Evolutionary conservation across 2,329 filamentous ascomycete genomes (phyloP), one percentile per base, ranked within the genome.

Genomic region (Gaeumannomyces tritici): DNA sequence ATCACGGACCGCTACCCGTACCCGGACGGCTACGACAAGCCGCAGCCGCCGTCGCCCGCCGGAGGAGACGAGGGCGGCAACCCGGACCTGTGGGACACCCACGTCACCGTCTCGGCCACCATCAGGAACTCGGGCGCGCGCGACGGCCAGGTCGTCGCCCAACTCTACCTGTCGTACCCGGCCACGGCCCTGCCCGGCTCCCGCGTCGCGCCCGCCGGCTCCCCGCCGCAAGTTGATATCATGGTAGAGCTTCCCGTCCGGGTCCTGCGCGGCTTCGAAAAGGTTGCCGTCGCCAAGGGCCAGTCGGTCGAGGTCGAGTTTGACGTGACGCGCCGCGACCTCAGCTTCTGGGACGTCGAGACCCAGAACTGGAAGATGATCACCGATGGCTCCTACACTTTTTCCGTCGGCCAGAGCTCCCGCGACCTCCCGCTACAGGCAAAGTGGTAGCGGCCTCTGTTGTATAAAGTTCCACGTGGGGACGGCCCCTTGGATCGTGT

Each of bases 201-300:
- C 33, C 56, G 31, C 3, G 59, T 60, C 35, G 59, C 24, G 27
- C 59, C 59, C 27, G 57, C 28, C 4, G 55, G 59, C 18, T n/a
- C 62, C 35, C 62, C 55, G 24, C 58, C 31, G 15, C 55, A 28
- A 27, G 56, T n/a, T 21, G 28, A 55, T 31, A 21, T 13, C n/a
- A 62, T 57, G 6, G 62, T 67, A 2, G 66, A 67, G 26, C 67
- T 66, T 29, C 66, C 66, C 5, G 73, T 85, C 2, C 80, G 81
- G 62, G 85, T 87, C n/a, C 78, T 92, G 26, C 82, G 89, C 18
- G 88, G 88, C 33, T 92, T 92, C 69, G 86, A 88, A 65, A 91
- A 92, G 76, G 76, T 89, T 2, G 72, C 75, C 29, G 73, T 91
- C 21, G 75, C 79, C 4, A 77, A 80, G 0, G 79, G 78, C 0